These are phyloP conservation scores for Alternaria metachromatica DNA, from an alignment of 2,329 filamentous ascomycete species.

Conservation along the genomic window DNA sequence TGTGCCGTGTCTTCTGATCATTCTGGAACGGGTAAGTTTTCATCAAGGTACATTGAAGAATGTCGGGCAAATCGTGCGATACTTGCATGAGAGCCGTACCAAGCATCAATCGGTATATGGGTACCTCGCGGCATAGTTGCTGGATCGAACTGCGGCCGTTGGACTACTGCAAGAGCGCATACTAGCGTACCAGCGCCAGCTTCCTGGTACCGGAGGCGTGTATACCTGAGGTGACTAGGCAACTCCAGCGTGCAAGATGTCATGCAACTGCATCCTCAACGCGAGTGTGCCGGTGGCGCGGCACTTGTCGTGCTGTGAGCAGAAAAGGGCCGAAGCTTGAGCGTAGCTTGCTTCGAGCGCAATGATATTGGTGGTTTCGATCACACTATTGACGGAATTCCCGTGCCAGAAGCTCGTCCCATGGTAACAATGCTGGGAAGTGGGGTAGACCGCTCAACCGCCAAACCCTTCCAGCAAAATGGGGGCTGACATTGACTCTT, in stretches of 20 bases:
- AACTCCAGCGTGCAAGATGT: neutral
- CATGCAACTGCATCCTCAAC: neutral
- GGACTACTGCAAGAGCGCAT: constrained; percentile 19
- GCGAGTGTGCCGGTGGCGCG: neutral
- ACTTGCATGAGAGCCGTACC: constrained; percentile 5
- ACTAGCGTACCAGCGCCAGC: constrained; percentile 22
- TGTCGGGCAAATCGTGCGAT: constrained; percentile 6
- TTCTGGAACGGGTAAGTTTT: neutral
- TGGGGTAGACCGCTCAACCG: constrained; percentile 21
- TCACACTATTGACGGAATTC: constrained; percentile 21
- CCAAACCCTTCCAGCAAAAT: constrained; percentile 17
- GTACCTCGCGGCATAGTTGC: constrained; percentile 3
- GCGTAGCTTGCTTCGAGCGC: neutral
- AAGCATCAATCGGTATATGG: neutral
- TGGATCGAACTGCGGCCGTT: constrained; percentile 22
- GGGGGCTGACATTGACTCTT: constrained; percentile 5
- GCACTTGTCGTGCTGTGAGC: neutral
- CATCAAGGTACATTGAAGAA: neutral
- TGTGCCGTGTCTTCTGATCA: constrained; percentile 1
- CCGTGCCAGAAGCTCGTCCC: constrained; percentile 25
- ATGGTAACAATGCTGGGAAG: constrained; percentile 24
- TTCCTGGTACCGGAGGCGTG: neutral
- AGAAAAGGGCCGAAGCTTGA: constrained; percentile 2
- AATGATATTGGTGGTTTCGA: constrained; percentile 1
- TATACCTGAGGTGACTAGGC: neutral